phyloP scores from a whole-genome alignment of 1,284 basidiomycete genomes.

The Moniliophthora roreri region DNA sequence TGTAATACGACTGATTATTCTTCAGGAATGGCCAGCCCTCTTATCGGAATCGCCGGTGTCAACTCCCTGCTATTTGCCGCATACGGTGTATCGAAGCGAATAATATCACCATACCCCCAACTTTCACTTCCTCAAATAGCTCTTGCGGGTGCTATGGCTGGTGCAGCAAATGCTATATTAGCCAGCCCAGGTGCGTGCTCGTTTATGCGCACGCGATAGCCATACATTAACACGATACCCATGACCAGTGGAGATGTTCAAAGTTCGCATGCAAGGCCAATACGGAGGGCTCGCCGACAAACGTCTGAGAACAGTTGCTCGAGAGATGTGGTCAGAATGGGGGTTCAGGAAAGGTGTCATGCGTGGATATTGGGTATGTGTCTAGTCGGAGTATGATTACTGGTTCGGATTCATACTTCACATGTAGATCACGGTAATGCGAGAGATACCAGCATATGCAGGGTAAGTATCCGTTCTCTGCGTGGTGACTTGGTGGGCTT shows the following conservation, averaged over 20 bases:
- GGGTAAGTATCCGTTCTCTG: slow-evolving; percentile 49
- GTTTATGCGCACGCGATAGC: background rate
- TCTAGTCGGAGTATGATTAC: background rate
- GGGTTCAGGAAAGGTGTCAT: slow-evolving; percentile 89
- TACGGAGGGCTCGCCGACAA: slow-evolving; percentile 80
- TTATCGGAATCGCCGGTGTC: slow-evolving; percentile 94
- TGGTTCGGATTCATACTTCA: background rate
- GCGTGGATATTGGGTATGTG: slow-evolving; percentile 91
- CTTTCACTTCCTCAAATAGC: slow-evolving; percentile 81
- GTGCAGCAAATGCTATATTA: slow-evolving; percentile 84
- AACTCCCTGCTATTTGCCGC: slow-evolving; percentile 95
- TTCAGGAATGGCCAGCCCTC: slow-evolving; percentile 87
- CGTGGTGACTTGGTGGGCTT: background rate
- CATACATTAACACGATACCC: background rate
- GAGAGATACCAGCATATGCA: slow-evolving; percentile 95
- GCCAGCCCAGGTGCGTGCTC: slow-evolving; percentile 75
- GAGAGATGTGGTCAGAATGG: slow-evolving; percentile 83
- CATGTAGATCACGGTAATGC: slow-evolving; percentile 79
- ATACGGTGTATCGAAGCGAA: slow-evolving; percentile 78
- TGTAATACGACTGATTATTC: background rate
- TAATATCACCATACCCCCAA: slow-evolving; percentile 87
- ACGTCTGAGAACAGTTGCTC: slow-evolving; percentile 66
- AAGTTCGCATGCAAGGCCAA: slow-evolving; percentile 97
- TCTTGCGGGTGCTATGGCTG: slow-evolving; percentile 87
- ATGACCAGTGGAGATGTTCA: slow-evolving; percentile 78